A percentile compares a stretch with the other conserved stretches of the same genome.
Conservation (phyloP, 768 basidiomycete species). For the Podaxis mareebaensis region DNA sequence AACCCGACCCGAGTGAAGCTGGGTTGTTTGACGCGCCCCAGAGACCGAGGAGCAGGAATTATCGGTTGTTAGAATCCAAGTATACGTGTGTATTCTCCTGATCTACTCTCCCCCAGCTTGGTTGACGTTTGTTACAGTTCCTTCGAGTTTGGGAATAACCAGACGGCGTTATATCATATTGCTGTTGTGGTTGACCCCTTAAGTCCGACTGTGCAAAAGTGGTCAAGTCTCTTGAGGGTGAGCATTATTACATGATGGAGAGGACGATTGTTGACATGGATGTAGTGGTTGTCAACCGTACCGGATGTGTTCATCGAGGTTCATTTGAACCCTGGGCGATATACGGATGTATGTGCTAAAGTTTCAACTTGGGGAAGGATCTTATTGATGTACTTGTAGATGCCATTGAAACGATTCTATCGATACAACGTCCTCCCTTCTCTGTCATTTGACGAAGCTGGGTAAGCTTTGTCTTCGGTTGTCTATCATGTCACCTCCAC, state of each 20-base stretch:
- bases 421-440: constrained; percentile 66
- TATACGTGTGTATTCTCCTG: constrained; percentile 59
- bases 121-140: constrained; percentile 40
- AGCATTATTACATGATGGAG: constrained; percentile 15
- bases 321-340: constrained; percentile 71
- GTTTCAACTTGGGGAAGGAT: neutral
- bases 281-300: constrained; percentile 65
- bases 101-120: constrained; percentile 6
- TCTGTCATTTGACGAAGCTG: constrained; percentile 64
- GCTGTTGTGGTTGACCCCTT: constrained; percentile 82
- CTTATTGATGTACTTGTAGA: constrained; percentile 38
- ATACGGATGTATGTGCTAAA: constrained; percentile 60
- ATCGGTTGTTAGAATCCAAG: constrained; percentile 56
- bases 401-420: constrained; percentile 93
- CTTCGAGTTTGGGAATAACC: constrained; percentile 68
- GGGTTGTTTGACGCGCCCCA: constrained; percentile 71
- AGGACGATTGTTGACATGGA: neutral
- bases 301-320: constrained; percentile 71
- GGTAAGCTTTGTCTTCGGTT: constrained; percentile 50
- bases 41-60: constrained; percentile 59
- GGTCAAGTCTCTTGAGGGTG: constrained; percentile 79
- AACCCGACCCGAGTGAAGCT: constrained; percentile 70
- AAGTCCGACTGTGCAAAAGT: constrained; percentile 82
- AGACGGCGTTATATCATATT: constrained; percentile 68
- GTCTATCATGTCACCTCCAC: neutral